A percentile compares a stretch with the other conserved stretches of the same genome.
Evolutionary conservation across 2,329 filamentous ascomycete species (phyloP).

Genomic region (Tolypocladium inflatum): DNA sequence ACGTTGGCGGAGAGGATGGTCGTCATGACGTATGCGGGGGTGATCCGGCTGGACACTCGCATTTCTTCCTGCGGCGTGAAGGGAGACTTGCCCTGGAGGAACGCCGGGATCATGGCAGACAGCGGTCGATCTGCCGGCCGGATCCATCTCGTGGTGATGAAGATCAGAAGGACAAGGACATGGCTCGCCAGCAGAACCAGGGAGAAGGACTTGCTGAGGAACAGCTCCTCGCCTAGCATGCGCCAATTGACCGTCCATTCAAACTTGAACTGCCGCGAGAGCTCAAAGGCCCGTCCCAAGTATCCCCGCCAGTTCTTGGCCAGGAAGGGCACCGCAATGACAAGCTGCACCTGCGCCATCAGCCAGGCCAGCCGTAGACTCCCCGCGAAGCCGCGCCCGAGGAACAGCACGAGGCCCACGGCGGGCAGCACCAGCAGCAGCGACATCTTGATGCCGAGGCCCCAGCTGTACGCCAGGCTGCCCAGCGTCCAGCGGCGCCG

Average conservation of each 20-base stretch:
- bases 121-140: constrained; percentile 54
- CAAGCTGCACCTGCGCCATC: constrained; percentile 70
- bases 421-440: constrained; percentile 75
- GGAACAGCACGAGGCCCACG: constrained; percentile 65
- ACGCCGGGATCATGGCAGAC: constrained; percentile 37
- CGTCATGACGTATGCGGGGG: constrained; percentile 65
- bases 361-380: constrained; percentile 60
- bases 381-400: constrained; percentile 57
- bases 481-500: constrained; percentile 63
- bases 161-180: constrained; percentile 52
- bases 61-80: constrained; percentile 43
- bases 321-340: constrained; percentile 59
- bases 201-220: constrained; percentile 63
- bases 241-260: constrained; percentile 99
- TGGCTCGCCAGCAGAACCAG: constrained; percentile 57
- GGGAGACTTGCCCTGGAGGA: constrained; percentile 33
- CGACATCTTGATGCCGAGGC: constrained; percentile 92
- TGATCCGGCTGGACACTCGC: constrained; percentile 48
- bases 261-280: constrained; percentile 85
- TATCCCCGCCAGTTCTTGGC: constrained; percentile 60
- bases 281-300: constrained; percentile 74
- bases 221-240: constrained; percentile 76
- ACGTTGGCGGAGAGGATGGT: constrained; percentile 67
- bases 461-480: constrained; percentile 63
- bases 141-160: constrained; percentile 62